These are phyloP conservation scores for Smallanthus sonchifolius DNA, from an alignment of 129 eudicot species.

Conservation along the genomic window DNA sequence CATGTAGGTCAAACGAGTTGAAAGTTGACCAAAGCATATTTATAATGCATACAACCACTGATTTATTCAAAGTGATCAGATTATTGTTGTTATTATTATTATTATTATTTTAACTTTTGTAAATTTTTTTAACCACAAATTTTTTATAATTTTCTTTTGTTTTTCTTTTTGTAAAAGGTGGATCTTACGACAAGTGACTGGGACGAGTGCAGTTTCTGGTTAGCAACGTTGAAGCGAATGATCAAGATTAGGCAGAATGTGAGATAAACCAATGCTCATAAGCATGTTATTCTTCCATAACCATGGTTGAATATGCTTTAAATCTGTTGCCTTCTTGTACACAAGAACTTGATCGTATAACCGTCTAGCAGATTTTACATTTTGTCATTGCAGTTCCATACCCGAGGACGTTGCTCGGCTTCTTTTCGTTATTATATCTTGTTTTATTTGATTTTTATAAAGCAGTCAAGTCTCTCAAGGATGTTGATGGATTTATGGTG, in stretches of 20 bases:
- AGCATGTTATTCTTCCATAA: slow-evolving; percentile 3
- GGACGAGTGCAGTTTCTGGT: slow-evolving; percentile 97
- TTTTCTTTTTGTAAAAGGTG: slow-evolving; percentile 36
- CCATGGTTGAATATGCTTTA: background rate
- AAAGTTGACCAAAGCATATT: background rate
- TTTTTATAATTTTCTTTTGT: background rate
- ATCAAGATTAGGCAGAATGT: slow-evolving; percentile 80
- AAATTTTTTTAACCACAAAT: no score
- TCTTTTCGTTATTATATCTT: slow-evolving; percentile 9
- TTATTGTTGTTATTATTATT: no score
- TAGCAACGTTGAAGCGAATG: slow-evolving; percentile 87
- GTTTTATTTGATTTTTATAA: slow-evolving; percentile 20
- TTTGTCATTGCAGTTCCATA: background rate
- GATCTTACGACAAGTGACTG: slow-evolving; percentile 87
- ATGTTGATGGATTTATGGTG: slow-evolving; percentile 18
- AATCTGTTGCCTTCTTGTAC: slow-evolving; percentile 16
- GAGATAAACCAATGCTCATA: slow-evolving; percentile 35
- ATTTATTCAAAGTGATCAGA: background rate
- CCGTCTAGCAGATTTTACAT: slow-evolving; percentile 25
- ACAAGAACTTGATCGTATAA: slow-evolving; percentile 22
- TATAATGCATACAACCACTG: background rate
- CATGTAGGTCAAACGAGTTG: background rate
- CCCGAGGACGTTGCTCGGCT: slow-evolving; percentile 14
- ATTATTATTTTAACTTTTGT: background rate
- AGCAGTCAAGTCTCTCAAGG: slow-evolving; percentile 28